Evolutionary conservation across 257 asterid genomes (phyloP), one percentile per base, ranked within the genome.

Genomic region (Lithospermum erythrorhizon): DNA sequence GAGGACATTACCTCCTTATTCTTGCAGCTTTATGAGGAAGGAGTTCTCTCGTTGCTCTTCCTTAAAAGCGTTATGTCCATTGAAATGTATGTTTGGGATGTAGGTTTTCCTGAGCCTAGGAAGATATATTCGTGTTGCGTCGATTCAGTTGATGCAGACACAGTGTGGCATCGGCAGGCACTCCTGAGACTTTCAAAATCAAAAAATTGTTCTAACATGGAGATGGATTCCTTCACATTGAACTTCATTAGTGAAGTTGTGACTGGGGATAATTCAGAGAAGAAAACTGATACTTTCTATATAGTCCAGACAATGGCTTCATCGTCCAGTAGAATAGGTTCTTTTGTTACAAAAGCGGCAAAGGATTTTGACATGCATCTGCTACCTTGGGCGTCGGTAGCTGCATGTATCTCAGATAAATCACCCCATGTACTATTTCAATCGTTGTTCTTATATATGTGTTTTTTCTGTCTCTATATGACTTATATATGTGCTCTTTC

Each of bases 341-440:
- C 91, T 74, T 90, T 90, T 81, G 91, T 96, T 58, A 85, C 84
- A 18, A 75, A 72, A 51, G 96, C 95, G 27, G 80, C 91, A 20
- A 87, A 82, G 79, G 95, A 85, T 76, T 90, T 82, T 82, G 95
- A 87, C 77, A 79, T 87, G 75, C 94, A 83, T 77, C 82, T 90
- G 61, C 70, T 87, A 69, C 98, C 98, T 66, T 90, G 96, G 98
- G 96, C 95, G 68, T 87, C 98, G 0, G 95, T 90, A 70, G 96
- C 96, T 27, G 96, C 89, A 64, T 90, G 97, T 69, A 63, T 87
- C 70, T 87, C 94, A 69, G 90, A 87, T 74, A 76, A 81, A 76
- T 75, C 82, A 32, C 69, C 68, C 71, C 59, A 83, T 68, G 96
- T 87, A 83, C 73, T 67, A 61, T 71, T 59, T 57, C 66, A 70